Conservation (phyloP, 1,284 basidiomycete species). For the Schizophyllum amplum region DNA sequence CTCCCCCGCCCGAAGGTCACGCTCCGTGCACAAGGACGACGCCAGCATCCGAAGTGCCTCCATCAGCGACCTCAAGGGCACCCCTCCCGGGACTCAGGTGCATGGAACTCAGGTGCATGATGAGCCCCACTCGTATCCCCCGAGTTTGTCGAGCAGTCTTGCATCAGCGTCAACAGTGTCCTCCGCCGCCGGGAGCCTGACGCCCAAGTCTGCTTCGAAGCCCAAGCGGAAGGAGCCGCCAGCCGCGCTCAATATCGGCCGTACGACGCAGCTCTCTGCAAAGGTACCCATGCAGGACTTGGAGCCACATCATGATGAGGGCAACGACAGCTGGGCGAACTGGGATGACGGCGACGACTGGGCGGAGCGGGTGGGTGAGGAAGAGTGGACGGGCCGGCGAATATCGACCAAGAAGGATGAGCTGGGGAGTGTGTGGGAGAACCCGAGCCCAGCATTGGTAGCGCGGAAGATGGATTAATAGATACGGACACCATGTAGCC, state of each 20-base stretch:
- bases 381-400: constrained; percentile 38
- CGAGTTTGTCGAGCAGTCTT: neutral
- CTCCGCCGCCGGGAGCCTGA: constrained; percentile 8
- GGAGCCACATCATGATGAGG: constrained; percentile 9
- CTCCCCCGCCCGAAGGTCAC: constrained; percentile 20
- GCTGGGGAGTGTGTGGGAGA: neutral
- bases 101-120: neutral
- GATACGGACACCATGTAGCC: neutral
- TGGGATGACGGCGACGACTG: constrained; percentile 54
- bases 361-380: constrained; percentile 38
- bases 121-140: constrained; percentile 9
- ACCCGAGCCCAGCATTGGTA: neutral
- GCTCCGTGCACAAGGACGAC: neutral
- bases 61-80: neutral
- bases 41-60: neutral
- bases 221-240: constrained; percentile 1
- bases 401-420: constrained; percentile 28
- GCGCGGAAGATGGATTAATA: neutral
- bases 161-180: constrained; percentile 13
- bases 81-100: too few species aligned
- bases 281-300: neutral
- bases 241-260: neutral
- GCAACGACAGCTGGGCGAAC: constrained; percentile 37
- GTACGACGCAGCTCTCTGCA: neutral
- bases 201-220: constrained; percentile 13